A percentile compares a stretch with the other conserved stretches of the same genome.
Conservation (phyloP, 805 yeast genomes). For the Candida pini region DNA sequence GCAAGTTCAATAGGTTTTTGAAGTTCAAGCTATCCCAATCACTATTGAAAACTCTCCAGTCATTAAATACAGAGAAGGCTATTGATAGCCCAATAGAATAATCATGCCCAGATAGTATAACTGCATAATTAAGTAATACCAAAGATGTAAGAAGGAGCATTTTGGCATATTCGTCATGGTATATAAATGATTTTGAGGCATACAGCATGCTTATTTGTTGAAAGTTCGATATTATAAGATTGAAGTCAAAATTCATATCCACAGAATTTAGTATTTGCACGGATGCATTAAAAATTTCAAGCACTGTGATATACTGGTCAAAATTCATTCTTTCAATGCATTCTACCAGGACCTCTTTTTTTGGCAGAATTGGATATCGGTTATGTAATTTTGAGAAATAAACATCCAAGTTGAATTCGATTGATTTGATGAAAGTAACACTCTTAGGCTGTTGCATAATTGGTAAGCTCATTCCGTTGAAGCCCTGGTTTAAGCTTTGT, state of each 20-base stretch:
- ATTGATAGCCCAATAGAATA: conserved; percentile 53
- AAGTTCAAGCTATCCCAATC: conserved; percentile 17
- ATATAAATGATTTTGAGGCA: conserved; percentile 30
- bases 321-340: conserved; percentile 24
- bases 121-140: conserved; percentile 46
- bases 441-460: conserved; percentile 7
- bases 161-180: conserved; percentile 21
- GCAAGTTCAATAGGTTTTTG: conserved; percentile 39
- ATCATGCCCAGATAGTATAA: conserved; percentile 53
- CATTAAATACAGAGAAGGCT: conserved; percentile 51
- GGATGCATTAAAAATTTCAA: conserved; percentile 38
- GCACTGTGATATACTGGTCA: conserved; percentile 25
- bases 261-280: conserved; percentile 32
- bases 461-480: conserved; percentile 12
- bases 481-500: conserved; percentile 19
- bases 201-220: conserved; percentile 32
- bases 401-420: conserved; percentile 31
- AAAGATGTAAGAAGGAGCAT: conserved; percentile 34
- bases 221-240: conserved; percentile 31
- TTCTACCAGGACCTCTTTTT: conserved; percentile 22
- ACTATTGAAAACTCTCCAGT: conserved; percentile 43
- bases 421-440: conserved; percentile 17
- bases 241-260: conserved; percentile 23
- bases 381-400: conserved; percentile 41
- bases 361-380: conserved; percentile 42